Evolutionary conservation across 805 yeast species (phyloP).

Genomic region (Starmerella davenportii): DNA sequence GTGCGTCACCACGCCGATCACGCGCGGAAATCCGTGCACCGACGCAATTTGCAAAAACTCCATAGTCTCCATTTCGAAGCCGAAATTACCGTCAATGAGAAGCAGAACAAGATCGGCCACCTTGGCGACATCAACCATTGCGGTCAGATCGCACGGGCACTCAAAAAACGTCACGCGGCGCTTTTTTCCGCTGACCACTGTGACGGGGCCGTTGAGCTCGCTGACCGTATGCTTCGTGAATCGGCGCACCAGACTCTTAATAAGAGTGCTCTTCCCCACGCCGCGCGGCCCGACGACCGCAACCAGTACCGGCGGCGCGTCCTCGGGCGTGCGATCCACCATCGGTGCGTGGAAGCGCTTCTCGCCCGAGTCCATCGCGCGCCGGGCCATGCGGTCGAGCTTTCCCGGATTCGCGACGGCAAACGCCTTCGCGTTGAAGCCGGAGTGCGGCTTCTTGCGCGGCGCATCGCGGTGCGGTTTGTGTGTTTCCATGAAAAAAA

Average conservation of each 20-base stretch:
- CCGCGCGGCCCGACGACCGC: constrained; percentile 99
- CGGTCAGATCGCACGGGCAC: constrained; percentile 77
- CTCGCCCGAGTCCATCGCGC: constrained; percentile 70
- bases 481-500: constrained; percentile 26
- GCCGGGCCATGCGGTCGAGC: constrained; percentile 62
- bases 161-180: constrained; percentile 85
- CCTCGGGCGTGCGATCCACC: constrained; percentile 94
- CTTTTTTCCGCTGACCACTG: constrained; percentile 89
- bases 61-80: constrained; percentile 99
- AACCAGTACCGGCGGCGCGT: constrained; percentile 90
- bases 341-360: constrained; percentile 85
- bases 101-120: constrained; percentile 81
- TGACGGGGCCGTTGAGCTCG: constrained; percentile 88
- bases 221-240: constrained; percentile 69
- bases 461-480: constrained; percentile 56
- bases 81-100: constrained; percentile 90
- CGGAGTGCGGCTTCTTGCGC: constrained; percentile 69
- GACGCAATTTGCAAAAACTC: constrained; percentile 90
- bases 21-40: constrained; percentile 98
- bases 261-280: constrained; percentile 87
- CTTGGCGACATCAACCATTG: constrained; percentile 93
- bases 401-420: constrained; percentile 74
- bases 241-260: constrained; percentile 72
- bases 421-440: constrained; percentile 68
- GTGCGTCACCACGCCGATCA: constrained; percentile 88